Base-by-base conservation (phyloP, 2,329 filamentous ascomycete genomes). In the Dothistroma septosporum region DNA sequence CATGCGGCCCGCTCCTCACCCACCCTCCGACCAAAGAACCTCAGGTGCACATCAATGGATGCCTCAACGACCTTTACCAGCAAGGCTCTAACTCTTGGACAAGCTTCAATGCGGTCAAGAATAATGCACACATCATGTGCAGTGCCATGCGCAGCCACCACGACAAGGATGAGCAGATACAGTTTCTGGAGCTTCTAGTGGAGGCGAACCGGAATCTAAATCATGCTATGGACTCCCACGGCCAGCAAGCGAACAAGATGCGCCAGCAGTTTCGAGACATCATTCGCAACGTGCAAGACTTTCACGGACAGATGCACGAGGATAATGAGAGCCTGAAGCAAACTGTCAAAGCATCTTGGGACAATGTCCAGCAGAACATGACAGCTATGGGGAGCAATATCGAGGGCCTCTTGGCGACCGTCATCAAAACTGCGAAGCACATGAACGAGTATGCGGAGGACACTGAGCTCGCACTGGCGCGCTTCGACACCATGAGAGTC, bases 91-190 rank as follows among this genome's bases (percentile, higher is more conserved):
- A 80, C 24, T 78, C 81, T 70, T 88, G 85, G 85, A 86, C 80
- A 1, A 87, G 84, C 24, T 89, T 85, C 74, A 84, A 83, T 65
- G 86, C 86, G 71, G 83, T 79, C 60, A 78, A 80, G 58, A 83
- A 86, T 59, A 85, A 86, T 64, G 85, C 85, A 1, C 76, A 84
- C 48, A 74, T 85, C 19, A 83, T 88, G 66, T 89, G 87, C 64
- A 81, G 86, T 63, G 84, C 85, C 31, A 81, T 83, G 47, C 80
- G 85, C 41, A 75, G 79, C 47, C 82, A 85, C 56, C 79, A 83
- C 14, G 85, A 87, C 60, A 84, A 83, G 68, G 81, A 72, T 32
- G 64, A 73, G 52, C 55, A 67, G 28, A 55, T 70, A 4, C 53
- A 69, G 10, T 31, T 68, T 10, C 61, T 63, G 58, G 63, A 62